These are phyloP conservation scores for Phylloporus scabripes DNA, from an alignment of 768 basidiomycete genomes.

Conservation along the genomic window DNA sequence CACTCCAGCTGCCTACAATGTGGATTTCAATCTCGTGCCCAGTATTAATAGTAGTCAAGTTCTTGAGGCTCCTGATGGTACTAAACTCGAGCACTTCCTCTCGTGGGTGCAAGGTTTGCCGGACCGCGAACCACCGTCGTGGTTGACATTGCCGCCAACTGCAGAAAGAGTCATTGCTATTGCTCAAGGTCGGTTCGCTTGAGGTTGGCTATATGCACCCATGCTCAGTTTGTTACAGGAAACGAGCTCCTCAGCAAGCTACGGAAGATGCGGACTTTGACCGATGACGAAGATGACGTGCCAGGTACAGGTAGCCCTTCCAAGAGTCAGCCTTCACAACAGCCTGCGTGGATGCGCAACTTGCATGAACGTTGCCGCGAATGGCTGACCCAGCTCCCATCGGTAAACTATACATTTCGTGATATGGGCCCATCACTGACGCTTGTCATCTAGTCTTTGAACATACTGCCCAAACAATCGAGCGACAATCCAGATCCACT, in stretches of 20 bases:
- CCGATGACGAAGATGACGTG: slow-evolving; percentile 78
- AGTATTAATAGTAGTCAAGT: slow-evolving; percentile 50
- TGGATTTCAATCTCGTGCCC: slow-evolving; percentile 86
- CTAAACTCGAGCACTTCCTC: slow-evolving; percentile 86
- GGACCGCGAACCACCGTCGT: slow-evolving; percentile 89
- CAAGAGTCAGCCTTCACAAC: slow-evolving; percentile 62
- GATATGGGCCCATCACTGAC: slow-evolving; percentile 9
- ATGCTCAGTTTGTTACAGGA: slow-evolving; percentile 40
- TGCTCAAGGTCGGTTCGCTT: slow-evolving; percentile 63
- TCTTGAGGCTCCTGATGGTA: slow-evolving; percentile 82
- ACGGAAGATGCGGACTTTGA: slow-evolving; percentile 86
- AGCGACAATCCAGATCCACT: slow-evolving; percentile 78
- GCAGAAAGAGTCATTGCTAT: slow-evolving; percentile 90
- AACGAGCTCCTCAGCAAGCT: slow-evolving; percentile 80
- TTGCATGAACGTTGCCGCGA: slow-evolving; percentile 77
- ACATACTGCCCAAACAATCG: slow-evolving; percentile 56
- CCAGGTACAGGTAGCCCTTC: slow-evolving; percentile 46
- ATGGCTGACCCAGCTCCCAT: slow-evolving; percentile 75
- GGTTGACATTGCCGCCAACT: slow-evolving; percentile 89
- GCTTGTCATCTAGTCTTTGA: slow-evolving; percentile 47
- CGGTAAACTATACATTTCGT: slow-evolving; percentile 39
- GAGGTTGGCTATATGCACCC: neutral
- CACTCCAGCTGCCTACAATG: slow-evolving; percentile 83
- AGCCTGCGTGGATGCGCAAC: slow-evolving; percentile 93
- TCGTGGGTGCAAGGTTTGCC: slow-evolving; percentile 86